Evolutionary conservation across 345 rosid genomes (phyloP).

Genomic region (Iberis pinnata): DNA sequence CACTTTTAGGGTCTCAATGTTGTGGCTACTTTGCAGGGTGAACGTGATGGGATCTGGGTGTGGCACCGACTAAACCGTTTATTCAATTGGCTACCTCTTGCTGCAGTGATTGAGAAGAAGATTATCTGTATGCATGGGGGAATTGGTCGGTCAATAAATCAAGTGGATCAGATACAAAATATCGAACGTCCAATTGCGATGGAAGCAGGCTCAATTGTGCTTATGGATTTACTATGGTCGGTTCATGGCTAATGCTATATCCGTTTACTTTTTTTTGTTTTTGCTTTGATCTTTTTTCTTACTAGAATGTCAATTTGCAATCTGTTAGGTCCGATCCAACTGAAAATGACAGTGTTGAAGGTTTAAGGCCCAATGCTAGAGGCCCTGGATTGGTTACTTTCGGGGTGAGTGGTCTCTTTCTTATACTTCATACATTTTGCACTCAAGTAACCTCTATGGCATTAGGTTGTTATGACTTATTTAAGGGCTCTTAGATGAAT

Average conservation of each 20-base stretch:
- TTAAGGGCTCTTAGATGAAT: too few relatives aligned
- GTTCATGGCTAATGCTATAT: slow-evolving; percentile 28
- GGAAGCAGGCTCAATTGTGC: slow-evolving; percentile 96
- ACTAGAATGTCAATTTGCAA: slow-evolving; percentile 23
- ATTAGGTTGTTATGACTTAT: neutral
- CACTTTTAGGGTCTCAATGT: slow-evolving; percentile 20
- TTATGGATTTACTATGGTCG: slow-evolving; percentile 93
- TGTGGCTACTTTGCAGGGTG: slow-evolving; percentile 56
- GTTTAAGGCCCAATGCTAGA: slow-evolving; percentile 94
- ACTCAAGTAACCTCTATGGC: neutral
- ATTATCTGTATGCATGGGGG: slow-evolving; percentile 99
- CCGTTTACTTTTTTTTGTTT: slow-evolving; percentile 11
- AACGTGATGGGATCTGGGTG: slow-evolving; percentile 97
- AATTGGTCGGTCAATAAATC: slow-evolving; percentile 95
- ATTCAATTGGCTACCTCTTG: slow-evolving; percentile 95
- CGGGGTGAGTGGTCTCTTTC: slow-evolving; percentile 58
- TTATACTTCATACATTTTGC: neutral
- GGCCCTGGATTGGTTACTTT: slow-evolving; percentile 98
- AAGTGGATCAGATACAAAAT: slow-evolving; percentile 91
- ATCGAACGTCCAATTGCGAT: slow-evolving; percentile 92
- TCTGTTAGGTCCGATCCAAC: slow-evolving; percentile 92
- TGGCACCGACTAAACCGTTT: slow-evolving; percentile 98
- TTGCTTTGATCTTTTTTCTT: neutral
- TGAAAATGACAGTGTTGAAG: slow-evolving; percentile 99
- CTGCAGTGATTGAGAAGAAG: slow-evolving; percentile 92